A percentile compares a stretch with the other conserved stretches of the same genome.
Conservation (phyloP, 2,329 filamentous ascomycete species). For the Aureobasidium musti region DNA sequence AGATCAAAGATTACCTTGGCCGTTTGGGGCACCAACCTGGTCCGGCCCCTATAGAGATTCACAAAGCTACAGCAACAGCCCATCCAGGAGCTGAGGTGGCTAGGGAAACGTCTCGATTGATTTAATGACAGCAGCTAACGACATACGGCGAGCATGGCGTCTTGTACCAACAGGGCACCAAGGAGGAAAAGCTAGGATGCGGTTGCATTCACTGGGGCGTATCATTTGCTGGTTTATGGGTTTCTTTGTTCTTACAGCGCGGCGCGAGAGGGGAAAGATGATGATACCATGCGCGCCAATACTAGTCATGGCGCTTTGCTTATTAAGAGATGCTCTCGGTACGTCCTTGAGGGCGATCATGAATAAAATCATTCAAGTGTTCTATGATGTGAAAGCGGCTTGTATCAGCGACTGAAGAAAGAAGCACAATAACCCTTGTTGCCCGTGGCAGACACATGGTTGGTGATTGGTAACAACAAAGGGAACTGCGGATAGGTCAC, state of each 20-base stretch:
- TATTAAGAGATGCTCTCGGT: neutral
- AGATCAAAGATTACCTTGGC: constrained; percentile 27
- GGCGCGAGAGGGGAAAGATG: constrained; percentile 4
- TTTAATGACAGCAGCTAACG: constrained; percentile 21
- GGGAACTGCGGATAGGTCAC: neutral
- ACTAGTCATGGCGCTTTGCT: constrained; percentile 14
- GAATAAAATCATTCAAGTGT: neutral
- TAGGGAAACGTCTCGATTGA: neutral
- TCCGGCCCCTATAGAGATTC: constrained; percentile 16
- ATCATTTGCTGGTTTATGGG: constrained; percentile 11
- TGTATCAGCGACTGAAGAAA: neutral
- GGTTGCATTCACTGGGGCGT: constrained; percentile 12
- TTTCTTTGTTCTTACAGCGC: constrained; percentile 20
- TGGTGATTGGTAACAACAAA: neutral
- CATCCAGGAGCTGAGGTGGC: neutral
- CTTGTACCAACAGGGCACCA: neutral
- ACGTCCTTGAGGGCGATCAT: neutral
- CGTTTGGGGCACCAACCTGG: constrained; percentile 16
- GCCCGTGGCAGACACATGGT: neutral
- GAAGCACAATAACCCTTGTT: neutral
- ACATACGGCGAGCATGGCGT: constrained; percentile 21
- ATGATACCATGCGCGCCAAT: constrained; percentile 9
- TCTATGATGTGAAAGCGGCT: neutral
- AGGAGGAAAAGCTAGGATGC: constrained; percentile 10
- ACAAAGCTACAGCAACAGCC: constrained; percentile 28